A percentile compares a stretch with the other conserved stretches of the same genome.
phyloP scores from a whole-genome alignment of 2,329 filamentous ascomycete genomes.

The Aureobasidium sp. region DNA sequence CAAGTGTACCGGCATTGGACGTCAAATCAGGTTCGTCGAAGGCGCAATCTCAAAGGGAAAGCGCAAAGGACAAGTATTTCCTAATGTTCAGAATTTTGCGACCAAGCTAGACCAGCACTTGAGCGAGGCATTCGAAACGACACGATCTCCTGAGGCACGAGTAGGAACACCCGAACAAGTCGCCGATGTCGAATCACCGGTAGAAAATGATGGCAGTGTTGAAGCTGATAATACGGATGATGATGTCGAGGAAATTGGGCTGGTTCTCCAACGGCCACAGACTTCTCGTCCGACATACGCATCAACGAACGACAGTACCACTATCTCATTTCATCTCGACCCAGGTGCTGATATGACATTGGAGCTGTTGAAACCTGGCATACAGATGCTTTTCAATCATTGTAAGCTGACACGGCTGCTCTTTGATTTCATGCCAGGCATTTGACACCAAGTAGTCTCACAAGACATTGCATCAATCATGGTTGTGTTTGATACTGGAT shows the following conservation, averaged over 20 bases:
- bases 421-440: background rate
- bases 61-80: slow-evolving; percentile 20
- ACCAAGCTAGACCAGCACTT: background rate
- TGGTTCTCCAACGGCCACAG: background rate
- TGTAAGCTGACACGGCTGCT: background rate
- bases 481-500: slow-evolving; percentile 31
- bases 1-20: slow-evolving; percentile 32
- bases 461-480: slow-evolving; percentile 32
- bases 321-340: background rate
- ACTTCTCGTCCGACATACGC: background rate
- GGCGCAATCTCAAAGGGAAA: slow-evolving; percentile 22
- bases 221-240: background rate
- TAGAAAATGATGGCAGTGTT: background rate
- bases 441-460: slow-evolving; percentile 20
- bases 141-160: no score
- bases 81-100: background rate
- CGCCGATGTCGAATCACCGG: background rate
- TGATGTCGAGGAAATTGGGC: background rate
- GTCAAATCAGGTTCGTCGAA: slow-evolving; percentile 31
- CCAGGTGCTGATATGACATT: background rate
- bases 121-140: background rate
- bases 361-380: slow-evolving; percentile 5
- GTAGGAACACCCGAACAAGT: background rate
- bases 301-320: background rate
- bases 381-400: slow-evolving; percentile 5